Conservation (phyloP, 1,139 yeast genomes). For the Kazachstania sp. region DNA sequence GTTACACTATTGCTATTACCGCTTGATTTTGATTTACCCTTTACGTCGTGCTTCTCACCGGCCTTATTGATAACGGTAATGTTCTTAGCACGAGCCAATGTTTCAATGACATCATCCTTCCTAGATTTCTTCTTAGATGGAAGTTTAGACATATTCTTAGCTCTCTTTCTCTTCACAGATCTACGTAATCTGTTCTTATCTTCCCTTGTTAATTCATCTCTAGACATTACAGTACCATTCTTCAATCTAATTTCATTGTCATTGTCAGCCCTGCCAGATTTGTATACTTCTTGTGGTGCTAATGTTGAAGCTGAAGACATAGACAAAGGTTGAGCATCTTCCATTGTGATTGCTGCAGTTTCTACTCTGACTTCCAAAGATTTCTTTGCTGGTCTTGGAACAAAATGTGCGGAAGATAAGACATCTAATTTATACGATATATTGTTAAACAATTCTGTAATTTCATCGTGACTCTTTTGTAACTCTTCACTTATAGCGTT, state of each 20-base stretch:
- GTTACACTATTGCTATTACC: slow-evolving; percentile 17
- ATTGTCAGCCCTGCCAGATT: slow-evolving; percentile 41
- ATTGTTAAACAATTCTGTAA: slow-evolving; percentile 52
- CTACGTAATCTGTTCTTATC: slow-evolving; percentile 85
- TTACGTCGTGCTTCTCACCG: slow-evolving; percentile 68
- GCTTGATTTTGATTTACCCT: slow-evolving; percentile 54
- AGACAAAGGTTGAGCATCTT: slow-evolving; percentile 91
- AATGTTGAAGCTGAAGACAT: slow-evolving; percentile 65
- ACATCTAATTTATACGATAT: slow-evolving; percentile 75
- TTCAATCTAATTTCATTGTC: slow-evolving; percentile 62
- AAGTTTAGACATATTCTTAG: slow-evolving; percentile 41
- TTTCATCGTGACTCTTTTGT: slow-evolving; percentile 68
- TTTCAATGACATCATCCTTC: slow-evolving; percentile 59
- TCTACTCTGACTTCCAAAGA: slow-evolving; percentile 72
- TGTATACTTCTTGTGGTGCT: slow-evolving; percentile 95
- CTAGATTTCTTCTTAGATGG: slow-evolving; percentile 43
- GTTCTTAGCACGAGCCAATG: slow-evolving; percentile 66
- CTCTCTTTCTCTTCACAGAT: slow-evolving; percentile 72
- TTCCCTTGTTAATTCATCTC: slow-evolving; percentile 75
- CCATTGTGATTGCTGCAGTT: slow-evolving; percentile 78
- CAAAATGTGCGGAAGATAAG: slow-evolving; percentile 82
- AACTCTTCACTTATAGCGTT: slow-evolving; percentile 52
- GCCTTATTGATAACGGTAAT: slow-evolving; percentile 70
- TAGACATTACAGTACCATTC: slow-evolving; percentile 75
- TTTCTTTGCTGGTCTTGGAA: slow-evolving; percentile 84